These are phyloP conservation scores for Proliferodiscus dingleyae DNA, from an alignment of 2,329 filamentous ascomycete genomes.

Conservation along the genomic window DNA sequence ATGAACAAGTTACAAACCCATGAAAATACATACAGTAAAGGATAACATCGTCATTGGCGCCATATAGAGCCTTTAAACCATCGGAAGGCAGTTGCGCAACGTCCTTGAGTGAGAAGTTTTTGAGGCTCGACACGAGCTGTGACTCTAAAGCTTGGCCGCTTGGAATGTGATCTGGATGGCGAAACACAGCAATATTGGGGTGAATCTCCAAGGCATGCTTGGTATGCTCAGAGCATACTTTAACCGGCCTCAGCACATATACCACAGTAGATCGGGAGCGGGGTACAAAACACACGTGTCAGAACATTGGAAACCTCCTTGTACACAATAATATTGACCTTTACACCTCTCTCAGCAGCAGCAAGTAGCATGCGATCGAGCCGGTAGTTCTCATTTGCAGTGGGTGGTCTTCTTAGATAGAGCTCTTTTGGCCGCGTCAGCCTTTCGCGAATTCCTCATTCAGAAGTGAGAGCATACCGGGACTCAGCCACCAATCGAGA, in stretches of 20 bases:
- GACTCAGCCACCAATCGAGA: slow-evolving; percentile 85
- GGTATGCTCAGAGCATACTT: slow-evolving; percentile 66
- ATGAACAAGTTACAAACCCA: no score
- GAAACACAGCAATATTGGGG: slow-evolving; percentile 81
- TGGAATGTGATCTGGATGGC: slow-evolving; percentile 83
- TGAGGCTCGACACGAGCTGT: slow-evolving; percentile 60
- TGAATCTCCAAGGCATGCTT: slow-evolving; percentile 77
- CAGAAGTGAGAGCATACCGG: slow-evolving; percentile 33
- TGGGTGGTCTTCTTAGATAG: slow-evolving; percentile 77
- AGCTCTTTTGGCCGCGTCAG: slow-evolving; percentile 49
- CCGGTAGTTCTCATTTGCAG: slow-evolving; percentile 76
- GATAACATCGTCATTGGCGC: slow-evolving; percentile 73
- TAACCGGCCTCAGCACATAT: background rate
- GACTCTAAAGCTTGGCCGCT: slow-evolving; percentile 63
- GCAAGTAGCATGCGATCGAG: slow-evolving; percentile 77
- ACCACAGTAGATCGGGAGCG: background rate
- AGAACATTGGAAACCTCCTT: slow-evolving; percentile 83
- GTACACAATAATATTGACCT: slow-evolving; percentile 83
- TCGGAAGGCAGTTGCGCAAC: slow-evolving; percentile 65
- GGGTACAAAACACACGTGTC: slow-evolving; percentile 58
- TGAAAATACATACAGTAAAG: slow-evolving; percentile 56
- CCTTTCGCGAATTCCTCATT: background rate
- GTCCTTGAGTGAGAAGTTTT: slow-evolving; percentile 44
- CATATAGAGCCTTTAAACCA: slow-evolving; percentile 73
- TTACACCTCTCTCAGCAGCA: slow-evolving; percentile 78